Conservation (phyloP, 1,139 yeast species). For the Entelexis paramagnoliae region DNA sequence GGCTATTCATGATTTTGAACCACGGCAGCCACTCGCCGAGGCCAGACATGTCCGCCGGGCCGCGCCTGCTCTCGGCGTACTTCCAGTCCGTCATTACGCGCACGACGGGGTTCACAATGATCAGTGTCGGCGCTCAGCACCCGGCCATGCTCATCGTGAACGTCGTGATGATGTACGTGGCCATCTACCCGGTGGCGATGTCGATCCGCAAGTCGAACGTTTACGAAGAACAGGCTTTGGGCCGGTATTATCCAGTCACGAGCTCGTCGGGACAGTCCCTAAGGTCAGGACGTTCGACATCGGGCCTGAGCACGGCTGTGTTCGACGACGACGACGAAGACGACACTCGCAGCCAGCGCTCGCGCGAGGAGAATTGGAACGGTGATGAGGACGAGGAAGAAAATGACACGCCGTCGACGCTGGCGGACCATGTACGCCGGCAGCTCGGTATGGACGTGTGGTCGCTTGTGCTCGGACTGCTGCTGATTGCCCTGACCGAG, state of each 20-base stretch:
- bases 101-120: slow-evolving; percentile 80
- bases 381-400: slow-evolving; percentile 33
- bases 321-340: slow-evolving; percentile 30
- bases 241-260: slow-evolving; percentile 43
- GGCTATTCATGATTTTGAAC: slow-evolving; percentile 71
- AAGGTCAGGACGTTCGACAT: background rate
- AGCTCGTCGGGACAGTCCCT: slow-evolving; percentile 3
- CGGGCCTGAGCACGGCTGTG: background rate
- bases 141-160: slow-evolving; percentile 92
- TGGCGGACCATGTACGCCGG: slow-evolving; percentile 74
- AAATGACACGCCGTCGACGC: slow-evolving; percentile 28
- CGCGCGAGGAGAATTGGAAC: slow-evolving; percentile 33
- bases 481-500: slow-evolving; percentile 79
- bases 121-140: slow-evolving; percentile 59
- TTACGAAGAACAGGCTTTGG: slow-evolving; percentile 91
- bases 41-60: slow-evolving; percentile 21
- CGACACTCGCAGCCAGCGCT: slow-evolving; percentile 38
- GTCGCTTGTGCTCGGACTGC: slow-evolving; percentile 80
- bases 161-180: slow-evolving; percentile 94
- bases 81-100: slow-evolving; percentile 89
- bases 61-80: slow-evolving; percentile 62
- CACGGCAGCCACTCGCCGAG: slow-evolving; percentile 34
- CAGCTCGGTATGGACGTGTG: slow-evolving; percentile 92
- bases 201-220: slow-evolving; percentile 94
- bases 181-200: slow-evolving; percentile 90